A percentile compares a stretch with the other conserved stretches of the same genome.
Conservation (phyloP, 2,329 filamentous ascomycete genomes). For the Calonectria pseudoreteaudii region DNA sequence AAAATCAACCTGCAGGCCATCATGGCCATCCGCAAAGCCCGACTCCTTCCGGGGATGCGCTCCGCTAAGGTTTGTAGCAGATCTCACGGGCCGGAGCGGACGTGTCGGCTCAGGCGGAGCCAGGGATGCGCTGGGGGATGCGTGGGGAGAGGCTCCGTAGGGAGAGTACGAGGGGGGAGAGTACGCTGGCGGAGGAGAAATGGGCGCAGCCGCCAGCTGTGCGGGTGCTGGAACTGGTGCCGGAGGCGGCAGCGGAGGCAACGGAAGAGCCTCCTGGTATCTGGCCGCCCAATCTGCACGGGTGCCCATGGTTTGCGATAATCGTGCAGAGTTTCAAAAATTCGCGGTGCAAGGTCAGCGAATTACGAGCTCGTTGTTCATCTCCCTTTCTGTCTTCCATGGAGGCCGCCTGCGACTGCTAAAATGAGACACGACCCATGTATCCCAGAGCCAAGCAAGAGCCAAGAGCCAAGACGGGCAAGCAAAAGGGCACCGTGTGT, state of each 20-base stretch:
- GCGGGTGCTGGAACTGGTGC: background rate
- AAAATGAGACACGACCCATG: constrained; percentile 15
- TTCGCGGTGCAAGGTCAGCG: background rate
- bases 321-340: background rate
- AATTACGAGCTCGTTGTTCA: background rate
- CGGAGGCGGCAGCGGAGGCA: constrained; percentile 21
- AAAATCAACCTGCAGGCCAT: constrained; percentile 36
- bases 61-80: constrained; percentile 40
- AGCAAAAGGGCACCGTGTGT: constrained; percentile 23
- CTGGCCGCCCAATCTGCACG: constrained; percentile 26
- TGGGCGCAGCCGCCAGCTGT: background rate
- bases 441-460: background rate
- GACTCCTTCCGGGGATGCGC: constrained; percentile 38
- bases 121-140: constrained; percentile 13
- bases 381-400: background rate
- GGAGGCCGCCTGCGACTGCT: constrained; percentile 22
- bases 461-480: constrained; percentile 9
- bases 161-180: background rate
- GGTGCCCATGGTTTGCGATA: constrained; percentile 7
- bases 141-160: constrained; percentile 9
- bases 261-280: constrained; percentile 28
- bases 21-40: constrained; percentile 33
- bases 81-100: constrained; percentile 40
- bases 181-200: constrained; percentile 19
- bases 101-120: constrained; percentile 33